Evolutionary conservation across 2,329 filamentous ascomycete species (phyloP), one percentile per base, ranked within the genome.

Genomic region (Aureobasidium pullulans): DNA sequence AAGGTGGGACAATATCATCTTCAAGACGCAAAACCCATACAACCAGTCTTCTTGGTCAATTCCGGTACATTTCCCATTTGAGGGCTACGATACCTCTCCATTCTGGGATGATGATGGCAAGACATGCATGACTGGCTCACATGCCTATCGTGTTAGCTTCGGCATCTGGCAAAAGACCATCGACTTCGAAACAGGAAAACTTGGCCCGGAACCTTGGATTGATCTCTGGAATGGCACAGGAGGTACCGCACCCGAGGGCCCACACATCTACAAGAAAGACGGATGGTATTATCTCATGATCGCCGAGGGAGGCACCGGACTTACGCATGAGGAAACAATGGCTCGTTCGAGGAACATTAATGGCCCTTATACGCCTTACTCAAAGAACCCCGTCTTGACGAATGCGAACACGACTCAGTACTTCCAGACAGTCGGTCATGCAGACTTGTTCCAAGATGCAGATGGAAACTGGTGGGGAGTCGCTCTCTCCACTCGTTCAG

Each of bases 61-160:
- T 56, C 39, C 39, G 2, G 39, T 42, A 15, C 39, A 42, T 15
- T 75, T 80, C 0, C 64, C 78, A 0, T 74, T 77, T 56, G 81
- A 81, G 64, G 71, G 77, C 31, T 61, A 62, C 40, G 83, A 85
- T 57, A 78, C 81, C 0, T 77, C 75, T 34, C 75, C 77, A 9
- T 81, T 82, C 64, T 84, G 81, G 78, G 79, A 84, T 52, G 75
- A 76, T 1, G 77, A 84, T 53, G 81, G 81, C 1, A 79, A 75
- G 61, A 71, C 76, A 0, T 84, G 83, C 61, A 75, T 81, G 9
- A 68, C 68, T 7, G 19, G 43, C 9, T 28, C 43, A 5, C 39
- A 42, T 42, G 39, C 39, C 11, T 42, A 42, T 16, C 39, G 39
- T 42, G 39, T 42, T 7, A 42, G 39, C n/a, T 42, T 42, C 15